Evolutionary conservation across 2,329 filamentous ascomycete species (phyloP), one percentile per base, ranked within the genome.

Genomic region (Claviceps humidiphila): DNA sequence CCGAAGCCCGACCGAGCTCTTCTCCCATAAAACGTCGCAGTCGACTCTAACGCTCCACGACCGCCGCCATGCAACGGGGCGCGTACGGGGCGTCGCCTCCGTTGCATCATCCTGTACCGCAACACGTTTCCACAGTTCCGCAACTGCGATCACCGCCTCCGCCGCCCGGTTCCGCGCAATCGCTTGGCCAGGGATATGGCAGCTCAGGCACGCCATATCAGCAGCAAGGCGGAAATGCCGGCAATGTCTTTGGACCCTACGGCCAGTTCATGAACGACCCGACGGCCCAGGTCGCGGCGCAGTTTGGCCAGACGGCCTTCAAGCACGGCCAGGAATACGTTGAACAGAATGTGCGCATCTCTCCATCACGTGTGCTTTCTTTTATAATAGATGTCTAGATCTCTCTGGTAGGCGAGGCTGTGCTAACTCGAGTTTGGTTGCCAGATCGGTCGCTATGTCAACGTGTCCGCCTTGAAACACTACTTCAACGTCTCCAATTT

Each of bases 401-500:
- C 30, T 11, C 9, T 1, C 30, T 9, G 30, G 9, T 34, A 11
- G 9, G 9, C 9, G 30, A 34, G 9, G 30, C 30, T 48, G 8
- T 30, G 57, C 54, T 62, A 57, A 59, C 58, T 46, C 2, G 20
- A n/a, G 2, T 30, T 30, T 16, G 26, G 9, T 14, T 43, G 43
- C 51, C 16, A 78, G 75, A 70, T 79, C 58, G 77, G 78, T 58
- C 76, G 77, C 68, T 96, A 91, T 71, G 84, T 98, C 70, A 95
- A 90, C 64, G 86, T 97, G 60, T 85, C 86, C 14, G 88, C 89
- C 17, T 78, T 98, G 45, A 98, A 98, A 71, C 93, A 96, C 72
- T 98, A 97, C 77, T 98, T 98, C 75, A 96, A 97, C 71, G 93
- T 98, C 58, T 94, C 90, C 59, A 98, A 98, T 75, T 87, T 81